These are phyloP conservation scores for Phytopythium kandeliae DNA, from an alignment of 352 stramenopile genomes.

Conservation along the genomic window DNA sequence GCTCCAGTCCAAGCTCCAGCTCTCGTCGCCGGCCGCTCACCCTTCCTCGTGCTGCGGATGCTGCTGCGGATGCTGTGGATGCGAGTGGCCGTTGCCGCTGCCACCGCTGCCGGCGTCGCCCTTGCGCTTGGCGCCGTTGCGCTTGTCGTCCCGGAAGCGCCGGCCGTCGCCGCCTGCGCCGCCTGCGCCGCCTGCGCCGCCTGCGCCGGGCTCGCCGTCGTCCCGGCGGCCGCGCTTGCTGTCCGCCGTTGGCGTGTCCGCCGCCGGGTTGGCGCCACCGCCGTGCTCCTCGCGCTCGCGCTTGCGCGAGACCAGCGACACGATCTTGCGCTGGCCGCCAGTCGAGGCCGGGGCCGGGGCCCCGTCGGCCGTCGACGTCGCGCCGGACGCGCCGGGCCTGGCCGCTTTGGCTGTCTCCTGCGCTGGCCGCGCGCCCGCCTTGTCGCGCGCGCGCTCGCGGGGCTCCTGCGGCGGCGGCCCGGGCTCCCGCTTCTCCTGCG, in stretches of 20 bases:
- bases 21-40: too few relatives aligned
- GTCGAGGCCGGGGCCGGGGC: constrained; percentile 6
- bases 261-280: neutral
- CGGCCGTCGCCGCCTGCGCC: constrained; percentile 17
- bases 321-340: constrained; percentile 49
- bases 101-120: constrained; percentile 17
- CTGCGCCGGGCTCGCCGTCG: constrained; percentile 5
- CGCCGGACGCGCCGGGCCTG: neutral
- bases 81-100: constrained; percentile 11
- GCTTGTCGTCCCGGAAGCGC: constrained; percentile 38
- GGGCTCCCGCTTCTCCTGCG: constrained; percentile 12
- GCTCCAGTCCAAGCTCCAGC: too few relatives aligned
- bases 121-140: constrained; percentile 40
- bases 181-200: constrained; percentile 2
- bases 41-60: constrained; percentile 42
- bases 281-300: constrained; percentile 43
- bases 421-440: neutral
- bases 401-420: neutral
- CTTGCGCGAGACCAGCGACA: constrained; percentile 74
- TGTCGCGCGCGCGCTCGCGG: neutral
- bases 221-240: constrained; percentile 46
- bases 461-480: neutral
- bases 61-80: constrained; percentile 21
- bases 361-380: neutral
- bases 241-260: constrained; percentile 16